These are phyloP conservation scores for Pseudohalonectria lignicola DNA, from an alignment of 2,329 filamentous ascomycete genomes.

Conservation along the genomic window DNA sequence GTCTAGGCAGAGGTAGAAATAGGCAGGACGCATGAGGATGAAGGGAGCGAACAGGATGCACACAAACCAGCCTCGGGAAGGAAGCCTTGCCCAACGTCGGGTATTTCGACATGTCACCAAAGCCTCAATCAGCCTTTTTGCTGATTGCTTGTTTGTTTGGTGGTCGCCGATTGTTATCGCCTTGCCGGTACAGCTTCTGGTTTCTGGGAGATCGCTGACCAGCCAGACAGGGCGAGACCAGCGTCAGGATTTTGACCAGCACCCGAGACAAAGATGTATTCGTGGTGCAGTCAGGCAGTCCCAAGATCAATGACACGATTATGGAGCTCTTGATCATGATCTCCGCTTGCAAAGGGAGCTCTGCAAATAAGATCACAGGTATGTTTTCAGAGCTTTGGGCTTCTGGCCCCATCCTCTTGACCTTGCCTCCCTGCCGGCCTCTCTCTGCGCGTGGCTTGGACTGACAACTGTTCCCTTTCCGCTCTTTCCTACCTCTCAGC, in stretches of 20 bases:
- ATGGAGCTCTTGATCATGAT: constrained; percentile 99
- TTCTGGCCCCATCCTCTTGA: constrained; percentile 3
- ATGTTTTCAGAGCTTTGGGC: too few relatives aligned
- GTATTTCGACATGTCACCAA: too few relatives aligned
- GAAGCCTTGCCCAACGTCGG: too few relatives aligned
- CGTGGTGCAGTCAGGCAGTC: constrained; percentile 93
- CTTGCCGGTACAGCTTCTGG: too few relatives aligned
- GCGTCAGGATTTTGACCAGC: constrained; percentile 57
- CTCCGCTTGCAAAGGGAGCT: constrained; percentile 94
- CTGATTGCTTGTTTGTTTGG: too few relatives aligned
- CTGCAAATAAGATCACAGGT: constrained; percentile 95
- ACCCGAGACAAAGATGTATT: constrained; percentile 98
- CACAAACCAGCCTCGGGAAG: too few relatives aligned
- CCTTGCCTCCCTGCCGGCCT: constrained; percentile 2
- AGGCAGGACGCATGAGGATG: too few relatives aligned
- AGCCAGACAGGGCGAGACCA: constrained; percentile 62
- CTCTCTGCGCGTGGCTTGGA: background rate
- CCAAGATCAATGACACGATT: constrained; percentile 94
- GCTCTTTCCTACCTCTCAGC: constrained; percentile 46
- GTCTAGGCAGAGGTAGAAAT: too few relatives aligned
- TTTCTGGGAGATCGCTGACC: too few relatives aligned
- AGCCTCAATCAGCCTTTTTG: too few relatives aligned
- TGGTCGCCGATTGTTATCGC: too few relatives aligned
- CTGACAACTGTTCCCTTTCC: background rate
- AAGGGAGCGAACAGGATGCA: too few relatives aligned